Base-by-base conservation (phyloP, 2,329 filamentous ascomycete genomes). In the Hymenotorrendiella dingleyae region DNA sequence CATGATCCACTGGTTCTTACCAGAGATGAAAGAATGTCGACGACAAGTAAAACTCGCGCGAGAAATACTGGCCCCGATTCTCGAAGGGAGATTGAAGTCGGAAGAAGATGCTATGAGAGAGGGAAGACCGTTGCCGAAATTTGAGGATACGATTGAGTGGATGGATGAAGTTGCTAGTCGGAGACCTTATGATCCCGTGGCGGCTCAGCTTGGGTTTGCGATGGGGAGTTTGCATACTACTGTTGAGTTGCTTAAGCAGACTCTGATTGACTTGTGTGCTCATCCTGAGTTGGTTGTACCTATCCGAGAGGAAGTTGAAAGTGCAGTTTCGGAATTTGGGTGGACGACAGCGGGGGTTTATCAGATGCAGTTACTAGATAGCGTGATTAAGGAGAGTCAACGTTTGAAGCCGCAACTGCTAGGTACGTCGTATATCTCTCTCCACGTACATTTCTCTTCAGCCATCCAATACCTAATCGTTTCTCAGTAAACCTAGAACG, bases 331-430 rank as follows among this genome's bases (percentile, higher is more conserved):
- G 4, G 27, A 29, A 32, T n/a, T 11, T 14, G 37, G 37, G n/a
- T 40, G 37, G 37, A 30, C 24, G 6, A 40, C 9, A 22, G n/a
- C 24, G 9, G 27, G 9, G 17, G 6, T 40, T 8, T 29, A 21
- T 27, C 19, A 32, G 17, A 20, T 40, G 26, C 14, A 22, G 17
- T 19, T 40, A 10, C 4, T 40, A 3, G 37, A 40, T n/a, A 20
- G 14, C 17, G 10, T 40, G 10, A 20, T 40, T 9, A 40, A 40
- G 17, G 37, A 40, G 24, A 30, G 14, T 17, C 37, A 40, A 14
- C 26, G 37, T 14, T 17, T 40, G 17, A 20, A 40, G 9, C 37
- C 24, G 14, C 5, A 27, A 9, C 9, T 9, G 9, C 24, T 27
- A 27, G 24, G 9, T 9, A 27, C n/a, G 24, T 9, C n/a, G 24